Evolutionary conservation across 805 yeast species (phyloP).

Genomic region (Candida vaughaniae): DNA sequence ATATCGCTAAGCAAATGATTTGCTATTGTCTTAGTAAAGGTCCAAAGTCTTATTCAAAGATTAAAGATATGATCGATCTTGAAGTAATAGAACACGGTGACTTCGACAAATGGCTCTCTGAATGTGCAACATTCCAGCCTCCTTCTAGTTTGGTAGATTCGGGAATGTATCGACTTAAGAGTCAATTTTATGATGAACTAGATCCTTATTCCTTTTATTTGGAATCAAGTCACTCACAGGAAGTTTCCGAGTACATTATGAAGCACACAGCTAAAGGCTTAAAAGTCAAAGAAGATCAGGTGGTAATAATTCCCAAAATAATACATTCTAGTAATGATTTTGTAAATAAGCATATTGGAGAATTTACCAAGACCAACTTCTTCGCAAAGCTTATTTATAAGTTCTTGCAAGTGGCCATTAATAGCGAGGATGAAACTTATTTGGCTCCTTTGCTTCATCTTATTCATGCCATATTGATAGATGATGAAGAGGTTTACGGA

Average conservation of each 20-base stretch:
- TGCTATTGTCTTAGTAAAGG: constrained; percentile 50
- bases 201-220: constrained; percentile 59
- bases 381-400: constrained; percentile 61
- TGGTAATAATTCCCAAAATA: constrained; percentile 51
- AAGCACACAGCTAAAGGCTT: constrained; percentile 40
- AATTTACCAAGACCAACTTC: constrained; percentile 48
- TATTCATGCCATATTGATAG: constrained; percentile 60
- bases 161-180: constrained; percentile 69
- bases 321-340: constrained; percentile 25
- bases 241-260: constrained; percentile 47
- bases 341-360: constrained; percentile 44
- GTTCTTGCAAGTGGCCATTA: constrained; percentile 53
- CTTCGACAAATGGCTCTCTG: constrained; percentile 53
- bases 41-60: constrained; percentile 54
- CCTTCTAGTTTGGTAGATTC: constrained; percentile 59
- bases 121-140: constrained; percentile 61
- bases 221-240: constrained; percentile 50
- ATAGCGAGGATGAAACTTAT: constrained; percentile 51
- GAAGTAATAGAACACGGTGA: constrained; percentile 33
- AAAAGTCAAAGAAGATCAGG: constrained; percentile 37
- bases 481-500: constrained; percentile 47
- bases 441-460: constrained; percentile 65
- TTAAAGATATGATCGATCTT: constrained; percentile 30
- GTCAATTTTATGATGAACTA: constrained; percentile 49
- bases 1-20: constrained; percentile 40